Percentiles rank a stretch among this genome's conserved stretches.
phyloP scores from a whole-genome alignment of 495 filamentous ascomycete genomes.

The Neurospora sp. region DNA sequence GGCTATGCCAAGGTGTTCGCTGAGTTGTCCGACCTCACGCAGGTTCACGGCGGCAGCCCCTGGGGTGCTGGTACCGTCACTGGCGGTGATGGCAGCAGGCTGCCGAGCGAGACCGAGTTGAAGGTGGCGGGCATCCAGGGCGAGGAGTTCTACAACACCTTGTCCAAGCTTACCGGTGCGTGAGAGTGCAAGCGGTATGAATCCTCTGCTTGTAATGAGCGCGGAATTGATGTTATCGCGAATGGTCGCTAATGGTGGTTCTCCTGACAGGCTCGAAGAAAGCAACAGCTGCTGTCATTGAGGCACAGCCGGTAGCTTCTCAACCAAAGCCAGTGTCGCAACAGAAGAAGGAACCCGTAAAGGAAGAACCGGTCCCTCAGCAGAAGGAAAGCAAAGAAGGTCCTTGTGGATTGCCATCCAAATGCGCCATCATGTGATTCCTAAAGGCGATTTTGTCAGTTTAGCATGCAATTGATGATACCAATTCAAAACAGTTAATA shows the following conservation, averaged over 20 bases:
- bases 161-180: slow-evolving; percentile 59
- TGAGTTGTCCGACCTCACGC: slow-evolving; percentile 53
- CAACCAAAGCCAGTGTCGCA: background rate
- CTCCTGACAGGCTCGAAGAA: background rate
- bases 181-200: slow-evolving; percentile 39
- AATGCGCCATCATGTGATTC: slow-evolving; percentile 10
- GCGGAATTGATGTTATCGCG: background rate
- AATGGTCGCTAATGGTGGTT: slow-evolving; percentile 13
- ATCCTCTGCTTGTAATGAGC: slow-evolving; percentile 49
- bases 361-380: background rate
- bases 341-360: background rate
- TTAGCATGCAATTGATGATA: background rate
- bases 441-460: background rate
- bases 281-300: background rate
- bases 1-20: slow-evolving; percentile 78
- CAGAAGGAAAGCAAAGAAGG: slow-evolving; percentile 8
- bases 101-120: slow-evolving; percentile 66
- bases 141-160: slow-evolving; percentile 71
- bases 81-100: slow-evolving; percentile 67
- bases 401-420: slow-evolving; percentile 12
- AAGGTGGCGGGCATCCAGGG: slow-evolving; percentile 73
- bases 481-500: background rate
- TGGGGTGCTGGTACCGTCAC: slow-evolving; percentile 96
- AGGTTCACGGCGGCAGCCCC: slow-evolving; percentile 74
- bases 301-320: background rate